Evolutionary conservation across 1,284 basidiomycete genomes (phyloP).

Genomic region (Thelephora terrestris): DNA sequence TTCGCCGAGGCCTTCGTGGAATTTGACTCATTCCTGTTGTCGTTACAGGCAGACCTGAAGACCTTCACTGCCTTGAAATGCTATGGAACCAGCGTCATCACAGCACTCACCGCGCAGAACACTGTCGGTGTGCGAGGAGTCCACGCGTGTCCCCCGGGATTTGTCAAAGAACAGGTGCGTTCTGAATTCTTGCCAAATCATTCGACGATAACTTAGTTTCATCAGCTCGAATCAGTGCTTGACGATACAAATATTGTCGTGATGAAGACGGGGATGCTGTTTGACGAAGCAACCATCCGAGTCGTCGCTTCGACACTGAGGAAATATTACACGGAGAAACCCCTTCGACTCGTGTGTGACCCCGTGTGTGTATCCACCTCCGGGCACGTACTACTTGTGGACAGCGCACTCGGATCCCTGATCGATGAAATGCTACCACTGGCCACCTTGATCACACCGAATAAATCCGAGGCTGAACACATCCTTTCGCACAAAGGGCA

Average conservation of each 20-base stretch:
- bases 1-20: not conserved
- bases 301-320: slow-evolving; percentile 38
- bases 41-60: slow-evolving; percentile 67
- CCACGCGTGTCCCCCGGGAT: slow-evolving; percentile 53
- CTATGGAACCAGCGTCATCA: slow-evolving; percentile 83
- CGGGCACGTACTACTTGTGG: slow-evolving; percentile 70
- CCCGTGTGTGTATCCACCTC: slow-evolving; percentile 94
- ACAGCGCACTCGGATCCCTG: slow-evolving; percentile 56
- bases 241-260: slow-evolving; percentile 66
- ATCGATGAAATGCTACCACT: slow-evolving; percentile 62
- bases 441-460: slow-evolving; percentile 76
- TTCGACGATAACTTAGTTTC: not conserved
- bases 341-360: slow-evolving; percentile 49
- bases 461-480: slow-evolving; percentile 74
- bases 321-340: slow-evolving; percentile 21
- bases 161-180: slow-evolving; percentile 59
- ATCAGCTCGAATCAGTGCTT: slow-evolving; percentile 62
- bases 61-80: slow-evolving; percentile 73
- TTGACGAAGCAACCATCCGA: slow-evolving; percentile 37
- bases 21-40: not conserved
- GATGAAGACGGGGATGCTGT: slow-evolving; percentile 90
- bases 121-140: slow-evolving; percentile 76
- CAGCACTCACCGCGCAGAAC: slow-evolving; percentile 89
- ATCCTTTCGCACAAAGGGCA: slow-evolving; percentile 37
- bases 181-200: not conserved